Base-by-base conservation (phyloP, 2,329 filamentous ascomycete genomes). In the Fusarium sp. region DNA sequence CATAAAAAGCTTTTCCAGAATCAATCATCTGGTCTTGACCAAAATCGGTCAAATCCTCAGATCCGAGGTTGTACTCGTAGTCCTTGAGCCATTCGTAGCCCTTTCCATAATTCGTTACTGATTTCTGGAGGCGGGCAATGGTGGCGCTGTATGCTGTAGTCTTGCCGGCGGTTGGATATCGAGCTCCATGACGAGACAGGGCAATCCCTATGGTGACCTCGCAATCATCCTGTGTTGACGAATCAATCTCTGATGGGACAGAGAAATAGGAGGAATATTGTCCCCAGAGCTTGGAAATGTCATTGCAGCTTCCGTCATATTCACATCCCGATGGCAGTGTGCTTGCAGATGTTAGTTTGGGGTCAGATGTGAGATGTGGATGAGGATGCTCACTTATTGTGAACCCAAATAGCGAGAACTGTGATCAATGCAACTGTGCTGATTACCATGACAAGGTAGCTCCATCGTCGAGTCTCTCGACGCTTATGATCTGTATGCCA, bases 201-300 rank as follows among this genome's bases (percentile, higher is more conserved):
- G 95, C 85, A 78, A 95, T 93, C 3, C 89, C 95, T 82, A 97
- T 96, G 6, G 91, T 96, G 75, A 96, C 84, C 18, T 88, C 84
- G 83, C 95, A 98, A n/a, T 85, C 86, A 2, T 84, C 75, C 0
- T 94, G 95, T 2, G 92, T 84, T 13, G 85, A 84, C 12, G 86
- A 76, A 22, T 89, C 85, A 57, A 94, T 89, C 6, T 89, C 85
- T 3, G 92, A 94, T 12, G 91, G 88, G 1, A 95, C 91, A 2
- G 91, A 88, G 82, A 93, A 98, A 83, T 91, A 97, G 5, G 95
- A 94, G 24, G 94, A 93, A 81, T 98, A 98, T 81, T 96, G 94
- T 63, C 95, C 95, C 94, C 94, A 97, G 62, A 86, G 88, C 74
- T 90, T 89, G 50, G 92, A 87, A 38, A 87, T 80, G 8, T 88